Base-by-base conservation (phyloP, 768 basidiomycete genomes). In the Cyathus striatus region DNA sequence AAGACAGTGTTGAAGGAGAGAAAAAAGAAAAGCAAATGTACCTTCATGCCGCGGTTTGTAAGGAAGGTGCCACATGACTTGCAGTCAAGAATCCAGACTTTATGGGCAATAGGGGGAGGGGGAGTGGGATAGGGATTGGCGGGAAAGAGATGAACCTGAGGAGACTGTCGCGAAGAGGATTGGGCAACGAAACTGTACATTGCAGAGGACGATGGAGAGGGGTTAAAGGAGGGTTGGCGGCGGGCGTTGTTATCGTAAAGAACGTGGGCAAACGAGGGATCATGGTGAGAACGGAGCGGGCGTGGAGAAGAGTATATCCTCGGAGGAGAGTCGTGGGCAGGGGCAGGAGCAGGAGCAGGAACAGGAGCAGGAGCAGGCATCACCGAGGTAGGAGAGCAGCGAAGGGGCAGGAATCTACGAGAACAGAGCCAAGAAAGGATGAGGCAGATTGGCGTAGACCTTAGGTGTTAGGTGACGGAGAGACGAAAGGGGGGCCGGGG, bases 1-100 rank as follows among this genome's bases (percentile, higher is more conserved):
- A 33, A 26, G 23, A n/a, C n/a, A n/a, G n/a, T n/a, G n/a, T n/a
- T 12, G 5, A 42, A 43, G 26, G 20, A 35, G 34, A 25, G 30
- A 21, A 35, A 20, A 25, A 32, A 36, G 26, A 26, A 20, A 35
- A 16, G 12, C 12, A 40, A 17, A 54, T 54, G 25, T 52, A 79
- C 86, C 75, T 86, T 86, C 89, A 91, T 91, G 43, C 82, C 89
- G 21, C 89, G 76, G 59, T 91, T 90, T 13, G 88, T 86, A 38
- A 91, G 62, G 56, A 90, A 90, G 16, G 72, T 76, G 23, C 70
- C 70, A 58, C 90, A 91, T 5, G 77, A 70, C 49, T 72, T 79
- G 63, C 90, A 92, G 58, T 86, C 82, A 41, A 92, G 64, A 23
- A 86, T 79, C 80, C 86, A 90, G 41, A 91, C 87, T 60, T 83